Evolutionary conservation across 768 basidiomycete genomes (phyloP).

Genomic region (Boletus bicolor): DNA sequence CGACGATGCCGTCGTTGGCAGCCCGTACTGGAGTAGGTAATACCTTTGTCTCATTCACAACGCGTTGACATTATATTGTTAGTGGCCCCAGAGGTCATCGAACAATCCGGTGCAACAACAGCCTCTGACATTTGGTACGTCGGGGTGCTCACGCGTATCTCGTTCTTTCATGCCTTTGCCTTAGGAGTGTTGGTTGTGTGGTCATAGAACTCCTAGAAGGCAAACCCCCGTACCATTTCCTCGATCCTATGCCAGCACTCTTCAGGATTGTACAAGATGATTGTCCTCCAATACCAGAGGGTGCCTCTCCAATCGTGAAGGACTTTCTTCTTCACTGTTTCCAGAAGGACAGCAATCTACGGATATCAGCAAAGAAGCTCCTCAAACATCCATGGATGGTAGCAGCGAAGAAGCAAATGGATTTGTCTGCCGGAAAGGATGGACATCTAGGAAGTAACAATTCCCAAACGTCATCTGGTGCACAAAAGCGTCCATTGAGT

Average conservation of each 20-base stretch:
- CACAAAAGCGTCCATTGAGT: constrained; percentile 49
- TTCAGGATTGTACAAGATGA: constrained; percentile 99
- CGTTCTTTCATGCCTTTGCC: constrained; percentile 1
- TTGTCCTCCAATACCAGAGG: constrained; percentile 93
- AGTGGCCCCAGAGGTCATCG: constrained; percentile 99
- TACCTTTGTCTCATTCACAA: not conserved
- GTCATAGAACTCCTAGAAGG: constrained; percentile 90
- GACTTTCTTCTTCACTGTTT: constrained; percentile 98
- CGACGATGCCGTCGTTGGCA: constrained; percentile 93
- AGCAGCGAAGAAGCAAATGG: constrained; percentile 73
- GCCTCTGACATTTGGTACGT: constrained; percentile 92
- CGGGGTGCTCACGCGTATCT: not conserved
- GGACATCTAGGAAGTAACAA: constrained; percentile 29
- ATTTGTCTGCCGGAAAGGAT: constrained; percentile 31
- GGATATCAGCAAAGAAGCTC: constrained; percentile 91
- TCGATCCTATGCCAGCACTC: constrained; percentile 97
- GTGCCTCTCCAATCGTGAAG: constrained; percentile 90
- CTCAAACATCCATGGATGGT: constrained; percentile 96
- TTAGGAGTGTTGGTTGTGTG: constrained; percentile 89
- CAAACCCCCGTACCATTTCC: constrained; percentile 91
- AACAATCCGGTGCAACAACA: constrained; percentile 95
- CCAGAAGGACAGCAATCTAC: constrained; percentile 94
- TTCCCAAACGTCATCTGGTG: constrained; percentile 34
- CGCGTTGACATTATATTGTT: constrained; percentile 6
- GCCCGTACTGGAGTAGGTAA: constrained; percentile 94